Base-by-base conservation (phyloP, 1,284 basidiomycete species). In the Microbotryum scabiosae region DNA sequence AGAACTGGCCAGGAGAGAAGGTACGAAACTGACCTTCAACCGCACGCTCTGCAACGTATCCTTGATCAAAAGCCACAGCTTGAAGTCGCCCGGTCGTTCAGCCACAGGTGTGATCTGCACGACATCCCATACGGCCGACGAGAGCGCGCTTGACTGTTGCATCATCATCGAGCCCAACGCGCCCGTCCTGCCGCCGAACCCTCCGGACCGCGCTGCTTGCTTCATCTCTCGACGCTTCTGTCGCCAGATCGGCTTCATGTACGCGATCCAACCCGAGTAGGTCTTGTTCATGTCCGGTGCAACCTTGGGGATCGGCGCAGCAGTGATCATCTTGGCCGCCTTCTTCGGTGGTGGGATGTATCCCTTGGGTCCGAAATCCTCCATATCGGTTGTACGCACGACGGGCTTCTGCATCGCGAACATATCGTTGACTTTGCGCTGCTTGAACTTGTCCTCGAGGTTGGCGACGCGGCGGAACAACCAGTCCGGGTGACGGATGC, bases 401-500 rank as follows among this genome's bases (percentile, higher is more conserved):
- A 55, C 57, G 9, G 68, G 59, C 60, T 67, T 62, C 69, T 78
- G 79, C 65, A 77, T 79, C 51, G 79, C 82, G 78, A 98, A 98
- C 78, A 97, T 97, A 71, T 97, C 91, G 0, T 92, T 94, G 50
- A 99, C 79, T 76, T 93, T 97, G 77, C 94, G 92, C 75, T 99
- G 96, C 73, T 90, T 92, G 79, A 97, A 97, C 77, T 90, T 96
- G 80, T 98, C 96, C 52, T 94, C 85, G 23, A 87, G 82, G 3
- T 86, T 87, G 8, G 87, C 87, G 20, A 98, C 89, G 41, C 96
- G 82, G 57, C 88, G 85, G 76, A 90, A 87, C 45, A 99, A 80
- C 96, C 96, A 98, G 74, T 99, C 96, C 0, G 96, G 96, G 77
- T 99, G 96, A 16, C 86, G 85, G 63, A 99, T 87, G 23, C 96